Evolutionary conservation across 768 basidiomycete genomes (phyloP), one percentile per base, ranked within the genome.

Genomic region (Lactarius sp.): DNA sequence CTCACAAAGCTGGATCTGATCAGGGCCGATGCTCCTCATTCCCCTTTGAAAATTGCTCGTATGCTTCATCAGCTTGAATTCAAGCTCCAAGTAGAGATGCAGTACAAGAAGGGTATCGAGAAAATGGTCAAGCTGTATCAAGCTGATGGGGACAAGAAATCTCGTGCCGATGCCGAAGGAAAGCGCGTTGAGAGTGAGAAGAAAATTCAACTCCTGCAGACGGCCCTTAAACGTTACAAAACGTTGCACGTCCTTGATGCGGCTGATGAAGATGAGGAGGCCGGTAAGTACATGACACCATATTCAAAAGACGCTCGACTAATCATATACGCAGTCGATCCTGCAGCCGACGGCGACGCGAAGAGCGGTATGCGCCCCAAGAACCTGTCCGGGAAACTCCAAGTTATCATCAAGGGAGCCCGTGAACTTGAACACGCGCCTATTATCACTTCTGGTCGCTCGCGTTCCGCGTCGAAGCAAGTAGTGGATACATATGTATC

Each of bases 1-100:
- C 90, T 90, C 72, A 85, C 85, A 67, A 93, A 92, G 70, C 80
- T 94, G 66, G 97, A 99, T 80, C 79, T 99, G 66, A 93, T 97
- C 76, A 95, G 95, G 77, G 94, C 94, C 67, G 97, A 99, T 77
- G 95, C 95, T 51, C 95, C 96, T 16, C 85, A 96, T 72, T 94
- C 94, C 20, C 89, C 95, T 2, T 88, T 92, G 69, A 98, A 96
- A 80, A 98, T 99, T 73, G 92, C 94, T 47, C 85, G 85, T 69
- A 98, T 98, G 95, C 85, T 98, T 55, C 95, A 98, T 76, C 95
- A 98, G 75, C 87, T 99, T 66, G 95, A 98, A 76, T 99, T 98
- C 84, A 99, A 99, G 78, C 86, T 98, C 60, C 92, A 96, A 75
- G 93, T 99, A 67, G 97, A 99, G 77, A 85, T 90, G 78, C 94